Conservation (phyloP, 306 rosid genomes). For the Ochetophila trinervis region DNA sequence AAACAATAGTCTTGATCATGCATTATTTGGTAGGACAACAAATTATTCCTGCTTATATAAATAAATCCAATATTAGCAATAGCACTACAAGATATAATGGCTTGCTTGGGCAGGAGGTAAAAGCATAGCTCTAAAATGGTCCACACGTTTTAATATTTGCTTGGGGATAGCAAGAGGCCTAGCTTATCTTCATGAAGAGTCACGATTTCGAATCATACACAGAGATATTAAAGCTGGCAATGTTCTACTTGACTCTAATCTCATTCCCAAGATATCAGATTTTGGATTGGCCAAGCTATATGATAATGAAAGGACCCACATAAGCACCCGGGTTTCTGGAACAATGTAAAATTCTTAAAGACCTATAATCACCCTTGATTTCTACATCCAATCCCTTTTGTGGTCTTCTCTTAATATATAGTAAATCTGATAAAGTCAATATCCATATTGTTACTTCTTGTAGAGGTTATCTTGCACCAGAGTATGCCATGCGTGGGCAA, state of each 20-base stretch:
- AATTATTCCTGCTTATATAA: background rate
- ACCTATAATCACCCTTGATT: background rate
- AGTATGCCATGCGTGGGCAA: slow-evolving; percentile 75
- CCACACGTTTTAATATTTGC: slow-evolving; percentile 58
- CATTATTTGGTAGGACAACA: slow-evolving; percentile 55
- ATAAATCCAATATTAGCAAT: background rate
- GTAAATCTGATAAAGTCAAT: too few relatives aligned
- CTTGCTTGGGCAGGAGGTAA: slow-evolving; percentile 35
- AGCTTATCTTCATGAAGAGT: slow-evolving; percentile 68
- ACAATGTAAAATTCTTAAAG: slow-evolving; percentile 46
- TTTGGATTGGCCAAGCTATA: slow-evolving; percentile 73
- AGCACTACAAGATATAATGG: background rate
- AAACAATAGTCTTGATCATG: slow-evolving; percentile 79
- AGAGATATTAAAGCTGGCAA: slow-evolving; percentile 78
- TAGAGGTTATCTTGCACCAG: slow-evolving; percentile 78
- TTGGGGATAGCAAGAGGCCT: slow-evolving; percentile 67
- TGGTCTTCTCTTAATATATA: background rate
- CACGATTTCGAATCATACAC: slow-evolving; percentile 56
- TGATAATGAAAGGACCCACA: slow-evolving; percentile 65
- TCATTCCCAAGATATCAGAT: slow-evolving; percentile 63
- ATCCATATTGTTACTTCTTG: slow-evolving; percentile 15
- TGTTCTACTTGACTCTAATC: slow-evolving; percentile 53
- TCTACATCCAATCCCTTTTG: background rate
- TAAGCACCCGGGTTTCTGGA: slow-evolving; percentile 67
- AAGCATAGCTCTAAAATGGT: slow-evolving; percentile 46